Base-by-base conservation (phyloP, 2,329 filamentous ascomycete species). In the Macrophomina phaseolina region DNA sequence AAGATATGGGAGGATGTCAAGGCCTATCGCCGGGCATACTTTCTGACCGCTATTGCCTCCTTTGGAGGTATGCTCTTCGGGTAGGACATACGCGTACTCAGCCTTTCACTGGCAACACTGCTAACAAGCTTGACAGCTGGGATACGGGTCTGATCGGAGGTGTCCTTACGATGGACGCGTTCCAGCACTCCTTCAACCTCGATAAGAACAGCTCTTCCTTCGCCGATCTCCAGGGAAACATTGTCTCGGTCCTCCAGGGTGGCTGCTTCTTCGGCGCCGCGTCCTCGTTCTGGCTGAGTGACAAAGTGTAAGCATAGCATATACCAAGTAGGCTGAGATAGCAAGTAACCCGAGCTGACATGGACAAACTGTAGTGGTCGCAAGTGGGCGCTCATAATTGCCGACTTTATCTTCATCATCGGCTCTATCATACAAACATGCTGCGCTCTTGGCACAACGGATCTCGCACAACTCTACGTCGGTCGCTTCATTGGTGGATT, bases 191-290 rank as follows among this genome's bases (percentile, higher is more conserved):
- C 0, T 81, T 81, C 71, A 73, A 72, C 12, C 74, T 82, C 5
- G 69, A 81, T 67, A 68, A 69, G 9, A 56, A 75, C 0, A 75
- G 75, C 45, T 48, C 68, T 0, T 68, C 75, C 48, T 81, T 79
- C 66, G 75, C 75, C 63, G 79, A 78, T 40, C 70, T 82, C 4
- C 78, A 80, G 53, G 80, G 80, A 23, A 81, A 81, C 68, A 81
- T 82, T 46, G 80, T 81, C 0, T 80, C 79, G 5, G 79, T 81
- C 0, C 74, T 82, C 2, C 80, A 81, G 67, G 79, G 78, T 1
- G 80, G 80, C 16, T 82, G 80, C 67, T 82, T 82, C 69, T 80
- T 81, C 64, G 80, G 80, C n/a, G 80, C 80, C 0, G 70, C 79
- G 63, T 72, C 77, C 1, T 79, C 76, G 5, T 81, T 81, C 70